Evolutionary conservation across 495 filamentous ascomycete species (phyloP).

Genomic region (Clavariopsis aquatica): DNA sequence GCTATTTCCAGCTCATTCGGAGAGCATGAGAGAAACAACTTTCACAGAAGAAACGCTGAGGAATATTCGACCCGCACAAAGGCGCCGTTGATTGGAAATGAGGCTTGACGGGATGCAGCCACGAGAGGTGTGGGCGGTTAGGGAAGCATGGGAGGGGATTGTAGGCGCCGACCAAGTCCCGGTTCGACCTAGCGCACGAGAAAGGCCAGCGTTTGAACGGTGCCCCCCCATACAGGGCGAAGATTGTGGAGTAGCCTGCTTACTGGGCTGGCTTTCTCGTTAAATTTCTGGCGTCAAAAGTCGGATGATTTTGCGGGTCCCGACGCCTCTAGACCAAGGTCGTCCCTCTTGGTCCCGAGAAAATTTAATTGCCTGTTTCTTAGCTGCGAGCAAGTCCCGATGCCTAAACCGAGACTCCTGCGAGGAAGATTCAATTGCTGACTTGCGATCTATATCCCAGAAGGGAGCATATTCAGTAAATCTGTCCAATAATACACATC

Average conservation of each 20-base stretch:
- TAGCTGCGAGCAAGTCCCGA: slow-evolving; percentile 2
- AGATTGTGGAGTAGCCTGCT: background rate
- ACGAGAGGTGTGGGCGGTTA: slow-evolving; percentile 7
- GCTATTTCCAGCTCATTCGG: slow-evolving; percentile 23
- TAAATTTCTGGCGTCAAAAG: slow-evolving; percentile 10
- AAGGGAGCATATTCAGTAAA: too few relatives aligned
- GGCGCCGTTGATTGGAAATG: background rate
- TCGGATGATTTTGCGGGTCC: background rate
- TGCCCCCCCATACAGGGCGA: background rate
- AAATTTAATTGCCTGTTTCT: background rate
- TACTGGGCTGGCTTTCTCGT: background rate
- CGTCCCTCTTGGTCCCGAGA: background rate
- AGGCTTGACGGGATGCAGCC: slow-evolving; percentile 23
- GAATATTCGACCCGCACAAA: slow-evolving; percentile 1
- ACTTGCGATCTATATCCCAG: background rate
- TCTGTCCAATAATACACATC: too few relatives aligned
- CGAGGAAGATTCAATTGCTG: slow-evolving; percentile 1
- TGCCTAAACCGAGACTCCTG: background rate
- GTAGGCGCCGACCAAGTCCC: background rate
- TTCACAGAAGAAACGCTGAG: background rate
- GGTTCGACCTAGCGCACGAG: background rate
- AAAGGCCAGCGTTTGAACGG: too few relatives aligned
- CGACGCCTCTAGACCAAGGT: background rate
- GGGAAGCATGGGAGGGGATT: background rate
- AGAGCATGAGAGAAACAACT: background rate